Evolutionary conservation across 1,139 yeast species (phyloP), one percentile per base, ranked within the genome.

Genomic region (Meyerozyma guilliermondii): DNA sequence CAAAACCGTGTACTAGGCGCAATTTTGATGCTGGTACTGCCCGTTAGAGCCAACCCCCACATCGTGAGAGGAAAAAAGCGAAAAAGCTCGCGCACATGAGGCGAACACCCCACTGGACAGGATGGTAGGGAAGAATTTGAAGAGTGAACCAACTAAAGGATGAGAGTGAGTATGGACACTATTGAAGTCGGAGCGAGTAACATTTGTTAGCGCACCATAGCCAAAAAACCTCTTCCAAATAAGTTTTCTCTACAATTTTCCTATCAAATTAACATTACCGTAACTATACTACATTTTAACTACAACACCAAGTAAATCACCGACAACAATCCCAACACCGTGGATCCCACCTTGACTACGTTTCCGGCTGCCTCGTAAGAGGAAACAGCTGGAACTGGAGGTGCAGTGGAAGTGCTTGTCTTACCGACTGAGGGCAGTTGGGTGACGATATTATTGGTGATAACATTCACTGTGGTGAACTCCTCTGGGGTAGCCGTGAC

Each of bases 361-460:
- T 33, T 33, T 13, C 59, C 58, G 16, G 46, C 55, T 14, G 51
- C 55, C 18, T 50, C 53, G 48, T 46, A 54, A 3, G 50, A 36
- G 31, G 53, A 46, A 30, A 54, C 39, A 3, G 47, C 35, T 9
- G 39, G 44, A 10, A 46, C 41, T 5, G 44, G 26, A 5, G 50
- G 39, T 1, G 46, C 24, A 5, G 39, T 38, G 5, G 51, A 39
- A 4, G 49, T 39, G 27, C 37, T 26, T 8, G 53, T 41, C 11
- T 45, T 28, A 33, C 47, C 43, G 9, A 46, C 29, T 17, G 47
- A 16, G 8, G 30, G 39, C n/a, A 51, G 38, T 39, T 55, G 50
- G 7, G 63, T 58, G 26, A 52, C 42, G 26, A 59, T 59, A 50
- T 56, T 56, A 50, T 58, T 50, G 24, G 60, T 51, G 45, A 59